Percentiles rank a stretch among this genome's conserved stretches.
These are phyloP conservation scores for Boletus rufocinnamomeus DNA, from an alignment of 768 basidiomycete species.

Conservation along the genomic window DNA sequence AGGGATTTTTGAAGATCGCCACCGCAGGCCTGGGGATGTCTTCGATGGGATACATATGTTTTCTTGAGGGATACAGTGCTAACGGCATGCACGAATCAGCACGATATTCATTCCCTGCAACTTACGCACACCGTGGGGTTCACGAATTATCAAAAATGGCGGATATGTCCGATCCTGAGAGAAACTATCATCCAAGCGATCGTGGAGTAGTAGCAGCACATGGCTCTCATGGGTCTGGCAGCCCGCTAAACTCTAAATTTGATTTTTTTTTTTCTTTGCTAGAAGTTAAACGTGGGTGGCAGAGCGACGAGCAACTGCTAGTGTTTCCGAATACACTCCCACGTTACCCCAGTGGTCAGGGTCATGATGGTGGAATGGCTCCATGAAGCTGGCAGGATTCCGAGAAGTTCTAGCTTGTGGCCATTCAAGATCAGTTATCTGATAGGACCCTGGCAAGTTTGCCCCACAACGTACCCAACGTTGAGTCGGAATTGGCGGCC, in stretches of 20 bases:
- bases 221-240: background rate
- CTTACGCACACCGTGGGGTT: background rate
- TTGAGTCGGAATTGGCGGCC: background rate
- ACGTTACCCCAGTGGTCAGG: background rate
- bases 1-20: background rate
- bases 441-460: background rate
- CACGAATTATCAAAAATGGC: background rate
- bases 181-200: background rate
- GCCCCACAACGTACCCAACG: background rate
- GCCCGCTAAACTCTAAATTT: background rate
- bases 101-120: background rate
- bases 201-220: background rate
- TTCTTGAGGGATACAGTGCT: background rate
- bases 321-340: background rate
- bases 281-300: too few relatives aligned
- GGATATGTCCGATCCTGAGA: background rate
- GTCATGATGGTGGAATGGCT: background rate
- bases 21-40: background rate
- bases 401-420: background rate
- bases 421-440: background rate
- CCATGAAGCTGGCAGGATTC: background rate
- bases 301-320: background rate
- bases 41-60: background rate
- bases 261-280: background rate
- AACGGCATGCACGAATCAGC: slow-evolving; percentile 13